Base-by-base conservation (phyloP, 163 green algal genomes). In the Scenedesmus sp. region DNA sequence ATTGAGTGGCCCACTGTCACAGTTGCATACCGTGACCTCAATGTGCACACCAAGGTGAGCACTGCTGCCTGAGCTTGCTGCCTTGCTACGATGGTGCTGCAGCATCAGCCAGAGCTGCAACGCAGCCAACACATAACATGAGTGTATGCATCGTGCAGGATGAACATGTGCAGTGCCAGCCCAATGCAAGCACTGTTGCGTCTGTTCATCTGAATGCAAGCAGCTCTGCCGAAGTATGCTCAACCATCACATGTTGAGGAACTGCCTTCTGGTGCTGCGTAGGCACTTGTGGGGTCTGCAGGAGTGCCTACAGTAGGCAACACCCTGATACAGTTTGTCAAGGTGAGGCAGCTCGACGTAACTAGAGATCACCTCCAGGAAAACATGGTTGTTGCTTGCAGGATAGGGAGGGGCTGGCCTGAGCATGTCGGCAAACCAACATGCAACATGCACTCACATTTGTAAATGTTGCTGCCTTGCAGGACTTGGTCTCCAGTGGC, bases 281-380 rank as follows among this genome's bases (percentile, higher is more conserved):
- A 94, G 74, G 94, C 94, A 13, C 86, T 94, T 8, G 64, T 95
- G 66, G 93, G 93, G 0, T 73, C 73, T 55, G 93, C 93, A 4
- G 89, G 88, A 18, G 82, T 93, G 3, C 52, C 91, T 73, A 94
- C 93, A 1, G 91, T 95, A 23, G 87, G 74, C 59, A 92, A 66
- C 54, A 26, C 16, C 20, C 52, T 77, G 55, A 26, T 67, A 15
- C 85, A 66, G 5, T 62, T 88, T 82, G 26, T 10, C 16, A 88
- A 88, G 82, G 82, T 87, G 10, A 34, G 77, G 13, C 62, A 70
- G 62, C 62, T 70, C 13, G 34, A 12, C 13, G 62, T 15, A 70
- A 15, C 62, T 70, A 15, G 10, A 70, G 74, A 52, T 8, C 74
- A 82, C 9, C 9, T 5, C 74, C 74, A 56, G 3, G 3, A 12